Evolutionary conservation across 2,329 filamentous ascomycete genomes (phyloP), one percentile per base, ranked within the genome.

Genomic region (Calonectria montana): DNA sequence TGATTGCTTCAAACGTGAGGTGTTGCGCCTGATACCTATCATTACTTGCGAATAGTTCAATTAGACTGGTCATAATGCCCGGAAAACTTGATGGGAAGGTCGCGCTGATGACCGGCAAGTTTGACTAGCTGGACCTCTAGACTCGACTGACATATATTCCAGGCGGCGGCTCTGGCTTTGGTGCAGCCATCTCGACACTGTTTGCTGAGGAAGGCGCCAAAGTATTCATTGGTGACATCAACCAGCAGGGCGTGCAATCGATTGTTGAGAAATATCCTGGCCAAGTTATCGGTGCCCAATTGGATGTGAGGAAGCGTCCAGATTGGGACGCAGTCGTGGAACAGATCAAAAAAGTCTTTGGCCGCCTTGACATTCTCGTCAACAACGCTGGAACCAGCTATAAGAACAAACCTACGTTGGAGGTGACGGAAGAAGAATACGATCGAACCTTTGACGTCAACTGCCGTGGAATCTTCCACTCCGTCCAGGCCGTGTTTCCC

Each of bases 391-490:
- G 53, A 8, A 57, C 53, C 15, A 57, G 53, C 18, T 57, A 57
- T 12, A 57, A 57, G 53, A 57, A 57, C 53, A 57, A 57, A n/a
- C 53, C 53, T 8, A 57, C 53, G 5, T 21, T 57, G 29, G 53
- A 57, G 6, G 53, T 57, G n/a, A 57, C 31, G 2, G 53, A 57
- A n/a, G 53, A 57, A 8, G 53, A 57, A 5, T 57, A 57, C 53
- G 53, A 57, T 23, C 29, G 53, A 31, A 57, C 53, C 8, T 57
- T 57, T 57, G 53, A 57, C n/a, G 53, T 57, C n/a, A 57, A 57
- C 23, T 57, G 53, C n/a, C 53, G 53, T 2, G 53, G 53, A 6
- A 57, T 57, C n/a, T 57, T 57, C 53, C 53, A 57, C 53, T 57
- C 53, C 7, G 53, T 57, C 12, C 53, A 57, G 16, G 53, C 53